Percentiles rank a stretch among this genome's conserved stretches.
Evolutionary conservation across 768 basidiomycete genomes (phyloP).

Genomic region (Boletellus ananas): DNA sequence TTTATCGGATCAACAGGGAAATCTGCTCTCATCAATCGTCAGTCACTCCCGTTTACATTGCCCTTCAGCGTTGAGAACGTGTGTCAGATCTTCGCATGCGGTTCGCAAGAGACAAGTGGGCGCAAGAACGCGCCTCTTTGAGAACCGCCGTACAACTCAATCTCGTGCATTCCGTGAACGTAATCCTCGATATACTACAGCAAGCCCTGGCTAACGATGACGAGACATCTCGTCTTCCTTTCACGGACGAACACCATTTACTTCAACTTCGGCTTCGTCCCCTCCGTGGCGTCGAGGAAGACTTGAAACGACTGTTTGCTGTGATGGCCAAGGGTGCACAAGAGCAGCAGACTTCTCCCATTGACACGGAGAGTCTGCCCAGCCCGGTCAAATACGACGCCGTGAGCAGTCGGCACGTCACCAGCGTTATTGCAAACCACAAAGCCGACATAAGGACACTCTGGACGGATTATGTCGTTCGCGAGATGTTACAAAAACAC

Average conservation of each 20-base stretch:
- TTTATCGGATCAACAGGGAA: constrained; percentile 44
- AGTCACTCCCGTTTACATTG: constrained; percentile 11
- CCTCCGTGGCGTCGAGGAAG: constrained; percentile 55
- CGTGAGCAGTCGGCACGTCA: constrained; percentile 36
- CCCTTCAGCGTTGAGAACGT: constrained; percentile 3
- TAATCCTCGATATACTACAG: constrained; percentile 59
- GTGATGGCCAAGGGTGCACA: constrained; percentile 29
- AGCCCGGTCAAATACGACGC: constrained; percentile 15
- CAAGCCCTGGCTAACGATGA: constrained; percentile 45
- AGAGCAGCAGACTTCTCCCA: constrained; percentile 23
- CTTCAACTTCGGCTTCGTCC: constrained; percentile 62
- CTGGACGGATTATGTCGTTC: constrained; percentile 57
- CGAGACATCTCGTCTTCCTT: constrained; percentile 31
- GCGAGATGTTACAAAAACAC: constrained; percentile 43
- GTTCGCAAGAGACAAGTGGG: constrained; percentile 61
- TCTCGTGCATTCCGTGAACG: constrained; percentile 66
- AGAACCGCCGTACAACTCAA: constrained; percentile 76
- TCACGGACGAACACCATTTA: constrained; percentile 50
- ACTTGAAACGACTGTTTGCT: constrained; percentile 60
- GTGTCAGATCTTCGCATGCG: constrained; percentile 66
- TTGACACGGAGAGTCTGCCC: constrained; percentile 5
- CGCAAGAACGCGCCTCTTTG: constrained; percentile 69
- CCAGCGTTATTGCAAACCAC: constrained; percentile 53
- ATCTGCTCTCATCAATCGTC: constrained; percentile 66
- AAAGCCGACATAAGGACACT: constrained; percentile 61